Evolutionary conservation across 768 basidiomycete genomes (phyloP), one percentile per base, ranked within the genome.

Genomic region (Leccinum incarnatum): DNA sequence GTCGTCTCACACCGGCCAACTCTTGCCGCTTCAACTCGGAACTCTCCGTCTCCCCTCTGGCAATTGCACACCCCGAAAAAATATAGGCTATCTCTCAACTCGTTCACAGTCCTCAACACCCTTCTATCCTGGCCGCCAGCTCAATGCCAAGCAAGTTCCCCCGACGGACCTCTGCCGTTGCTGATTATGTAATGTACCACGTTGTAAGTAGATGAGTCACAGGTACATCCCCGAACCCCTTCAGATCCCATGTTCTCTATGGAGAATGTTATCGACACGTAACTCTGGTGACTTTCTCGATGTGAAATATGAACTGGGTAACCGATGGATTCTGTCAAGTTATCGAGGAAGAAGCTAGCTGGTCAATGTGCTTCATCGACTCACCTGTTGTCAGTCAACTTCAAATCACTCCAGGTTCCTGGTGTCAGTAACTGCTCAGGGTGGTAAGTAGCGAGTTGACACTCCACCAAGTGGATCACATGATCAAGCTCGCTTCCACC

Each of bases 1-100:
- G 62, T 68, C 60, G 56, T 72, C 72, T 58, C 72, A 73, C 72
- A 65, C 53, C 72, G 72, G 72, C 60, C 68, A 54, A 40, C 9
- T 8, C 19, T 65, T 56, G 49, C 72, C 72, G 72, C 40, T 12
- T 52, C 19, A 11, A 29, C 57, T 54, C 49, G 37, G 57, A 51
- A 25, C 15, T 17, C 23, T 48, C 21, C 47, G 47, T 25, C 23
- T 23, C 25, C 15, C 21, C 15, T n/a, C 40, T n/a, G 40, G 40
- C 40, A 42, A 42, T 42, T 5, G 40, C n/a, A 1, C 40, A 42
- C n/a, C 40, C n/a, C 6, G 9, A 23, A 40, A 40, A 40, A 40
- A n/a, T 9, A 3, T 40, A 40, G 40, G 40, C 40, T 40, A 9
- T 23, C 23, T 40, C 40, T 40, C 37, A 8, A n/a, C 37, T 37